Conservation (phyloP, 768 basidiomycete genomes). For the Psilocybe cyanescens region DNA sequence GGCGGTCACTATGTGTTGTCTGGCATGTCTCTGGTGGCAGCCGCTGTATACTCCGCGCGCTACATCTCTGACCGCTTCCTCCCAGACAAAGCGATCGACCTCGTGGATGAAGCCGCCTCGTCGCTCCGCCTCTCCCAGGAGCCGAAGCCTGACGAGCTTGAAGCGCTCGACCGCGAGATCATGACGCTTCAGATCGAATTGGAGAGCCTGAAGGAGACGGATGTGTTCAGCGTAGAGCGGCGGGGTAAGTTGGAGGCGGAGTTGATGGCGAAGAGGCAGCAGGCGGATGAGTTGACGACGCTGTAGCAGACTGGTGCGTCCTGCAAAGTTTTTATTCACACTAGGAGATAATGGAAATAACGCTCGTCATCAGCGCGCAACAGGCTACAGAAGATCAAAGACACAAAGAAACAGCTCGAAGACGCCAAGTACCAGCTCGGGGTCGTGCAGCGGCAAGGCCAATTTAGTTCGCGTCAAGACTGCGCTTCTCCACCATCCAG, state of each 20-base stretch:
- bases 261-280: too few relatives aligned
- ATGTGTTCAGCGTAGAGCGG: too few relatives aligned
- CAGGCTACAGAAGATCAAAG: conserved; percentile 70
- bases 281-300: conserved; percentile 47
- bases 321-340: background rate
- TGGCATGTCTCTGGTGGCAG: conserved; percentile 34
- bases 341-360: too few relatives aligned
- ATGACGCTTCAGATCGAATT: too few relatives aligned
- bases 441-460: conserved; percentile 85
- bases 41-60: conserved; percentile 84
- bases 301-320: conserved; percentile 76
- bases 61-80: conserved; percentile 26
- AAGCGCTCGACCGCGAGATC: conserved; percentile 64
- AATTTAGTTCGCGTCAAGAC: conserved; percentile 79
- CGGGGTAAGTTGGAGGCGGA: conserved; percentile 24
- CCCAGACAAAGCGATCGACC: too few relatives aligned
- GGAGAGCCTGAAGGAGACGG: too few relatives aligned
- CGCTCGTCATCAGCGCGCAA: conserved; percentile 53
- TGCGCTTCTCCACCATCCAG: conserved; percentile 86
- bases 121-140: conserved; percentile 76
- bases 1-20: background rate
- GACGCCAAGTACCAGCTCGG: conserved; percentile 86
- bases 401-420: conserved; percentile 75
- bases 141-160: conserved; percentile 84
- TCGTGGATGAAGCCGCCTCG: too few relatives aligned